A percentile compares a stretch with the other conserved stretches of the same genome.
These are phyloP conservation scores for Aspergillus campestris DNA, from an alignment of 495 filamentous ascomycete species.

Conservation along the genomic window DNA sequence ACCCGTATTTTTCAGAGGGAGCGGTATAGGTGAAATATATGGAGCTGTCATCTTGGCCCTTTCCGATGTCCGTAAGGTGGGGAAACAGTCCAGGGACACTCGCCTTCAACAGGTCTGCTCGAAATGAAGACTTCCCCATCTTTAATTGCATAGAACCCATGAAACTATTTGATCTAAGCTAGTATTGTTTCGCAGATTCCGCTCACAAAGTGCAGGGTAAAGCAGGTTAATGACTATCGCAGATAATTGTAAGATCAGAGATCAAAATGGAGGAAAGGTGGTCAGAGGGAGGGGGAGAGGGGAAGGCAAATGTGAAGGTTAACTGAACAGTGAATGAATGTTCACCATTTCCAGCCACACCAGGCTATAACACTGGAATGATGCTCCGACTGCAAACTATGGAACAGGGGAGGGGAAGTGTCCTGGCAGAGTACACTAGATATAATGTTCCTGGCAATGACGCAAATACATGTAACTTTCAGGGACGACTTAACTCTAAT, in stretches of 20 bases:
- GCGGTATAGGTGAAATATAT: constrained; percentile 46
- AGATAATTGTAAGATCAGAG: neutral
- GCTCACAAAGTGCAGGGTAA: neutral
- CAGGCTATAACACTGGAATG: too few species aligned
- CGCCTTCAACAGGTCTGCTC: constrained; percentile 41
- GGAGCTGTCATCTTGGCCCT: constrained; percentile 54
- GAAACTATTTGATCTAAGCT: neutral
- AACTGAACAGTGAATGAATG: too few species aligned
- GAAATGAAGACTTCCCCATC: constrained; percentile 24
- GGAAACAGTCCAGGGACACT: constrained; percentile 18
- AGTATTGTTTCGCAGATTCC: neutral
- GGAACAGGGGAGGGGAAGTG: too few species aligned
- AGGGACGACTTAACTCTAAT: too few species aligned
- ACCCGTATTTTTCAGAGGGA: constrained; percentile 10
- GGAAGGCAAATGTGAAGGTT: too few species aligned
- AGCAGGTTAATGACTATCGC: neutral
- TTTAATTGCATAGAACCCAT: constrained; percentile 43
- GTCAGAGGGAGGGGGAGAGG: too few species aligned
- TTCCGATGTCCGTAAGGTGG: constrained; percentile 38
- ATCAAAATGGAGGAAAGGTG: too few species aligned
- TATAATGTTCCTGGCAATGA: too few species aligned
- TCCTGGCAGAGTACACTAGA: too few species aligned
- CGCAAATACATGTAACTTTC: too few species aligned
- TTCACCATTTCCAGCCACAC: too few species aligned
- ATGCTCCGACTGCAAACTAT: too few species aligned